Evolutionary conservation across 2,329 filamentous ascomycete genomes (phyloP), one percentile per base, ranked within the genome.

Genomic region (Phyllosticta capitalensis): DNA sequence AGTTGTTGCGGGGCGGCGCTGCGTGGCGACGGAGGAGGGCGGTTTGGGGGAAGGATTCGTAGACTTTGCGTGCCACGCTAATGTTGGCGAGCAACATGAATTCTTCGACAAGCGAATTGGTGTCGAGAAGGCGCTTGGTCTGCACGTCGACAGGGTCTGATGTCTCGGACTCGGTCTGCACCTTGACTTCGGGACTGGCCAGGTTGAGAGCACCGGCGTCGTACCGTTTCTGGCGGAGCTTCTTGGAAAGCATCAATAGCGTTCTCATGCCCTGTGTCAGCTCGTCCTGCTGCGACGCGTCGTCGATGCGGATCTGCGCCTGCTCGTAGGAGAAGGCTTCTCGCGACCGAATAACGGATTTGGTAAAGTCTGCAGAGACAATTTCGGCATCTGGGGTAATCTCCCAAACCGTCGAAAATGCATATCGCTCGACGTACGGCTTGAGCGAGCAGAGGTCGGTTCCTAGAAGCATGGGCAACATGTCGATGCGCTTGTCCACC

Each of bases 1-100:
- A 99, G 75, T 97, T 97, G 66, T 90, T 91, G 69, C 92, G 92
- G 7, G 94, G 94, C 3, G 95, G 94, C 14, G 92, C 86, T 19
- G 83, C 91, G 80, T 99, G 94, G 61, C 94, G 89, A 63, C 92
- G 89, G 17, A 99, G 84, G 67, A 99, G 86, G 54, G 94, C 94
- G 0, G 92, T 97, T 74, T 99, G 92, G 0, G 94, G 92, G 75
- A 96, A 97, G 2, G 91, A 86, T 54, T 89, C 83, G 76, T 95
- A 90, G 69, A 95, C 95, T 73, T 90, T 92, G 65, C 85, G 83
- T 6, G 92, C 94, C 28, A 99, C 95, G 66, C 88, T 92, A 69
- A 90, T 91, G 76, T 99, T 99, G 79, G 94, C 95, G 72, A 97
- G 88, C 69, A 99, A 80, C 94, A 99, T 99, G 80, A 99, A 97